These are phyloP conservation scores for Stagonosporopsis rhizophila DNA, from an alignment of 2,329 filamentous ascomycete species.

Conservation along the genomic window DNA sequence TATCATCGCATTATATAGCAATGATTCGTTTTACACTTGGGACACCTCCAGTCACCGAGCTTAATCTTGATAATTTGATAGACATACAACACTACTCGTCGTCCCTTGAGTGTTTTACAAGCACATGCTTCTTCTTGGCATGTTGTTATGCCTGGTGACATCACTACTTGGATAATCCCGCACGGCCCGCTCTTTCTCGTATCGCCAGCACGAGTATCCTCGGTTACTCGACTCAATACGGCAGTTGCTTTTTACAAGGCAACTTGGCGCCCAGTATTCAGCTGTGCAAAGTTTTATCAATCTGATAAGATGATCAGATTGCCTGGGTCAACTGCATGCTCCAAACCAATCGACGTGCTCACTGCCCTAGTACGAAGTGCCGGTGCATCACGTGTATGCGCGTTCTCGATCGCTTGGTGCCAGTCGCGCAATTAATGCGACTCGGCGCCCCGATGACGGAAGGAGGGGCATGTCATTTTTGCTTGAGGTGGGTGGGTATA, in stretches of 20 bases:
- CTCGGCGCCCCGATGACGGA: slow-evolving; percentile 14
- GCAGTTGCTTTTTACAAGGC: slow-evolving; percentile 9
- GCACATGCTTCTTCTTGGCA: slow-evolving; percentile 1
- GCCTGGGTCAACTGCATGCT: background rate
- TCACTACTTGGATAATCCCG: background rate
- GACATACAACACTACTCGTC: background rate
- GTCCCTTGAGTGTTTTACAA: background rate
- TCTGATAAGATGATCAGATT: slow-evolving; percentile 37
- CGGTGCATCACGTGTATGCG: background rate
- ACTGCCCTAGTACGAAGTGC: background rate
- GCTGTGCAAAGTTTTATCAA: slow-evolving; percentile 32
- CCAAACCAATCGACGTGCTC: background rate
- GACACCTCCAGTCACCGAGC: background rate
- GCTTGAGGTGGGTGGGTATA: background rate
- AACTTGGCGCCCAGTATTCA: slow-evolving; percentile 20
- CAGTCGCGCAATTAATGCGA: background rate
- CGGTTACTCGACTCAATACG: slow-evolving; percentile 8
- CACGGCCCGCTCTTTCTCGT: slow-evolving; percentile 13
- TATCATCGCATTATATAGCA: slow-evolving; percentile 3
- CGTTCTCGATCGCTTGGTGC: background rate
- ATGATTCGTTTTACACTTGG: background rate
- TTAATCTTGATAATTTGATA: slow-evolving; percentile 2
- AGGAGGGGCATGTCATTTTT: slow-evolving; percentile 1
- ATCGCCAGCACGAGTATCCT: slow-evolving; percentile 4
- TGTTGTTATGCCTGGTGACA: background rate